Conservation (phyloP, 805 yeast genomes). For the Priceomyces fermenticarens region DNA sequence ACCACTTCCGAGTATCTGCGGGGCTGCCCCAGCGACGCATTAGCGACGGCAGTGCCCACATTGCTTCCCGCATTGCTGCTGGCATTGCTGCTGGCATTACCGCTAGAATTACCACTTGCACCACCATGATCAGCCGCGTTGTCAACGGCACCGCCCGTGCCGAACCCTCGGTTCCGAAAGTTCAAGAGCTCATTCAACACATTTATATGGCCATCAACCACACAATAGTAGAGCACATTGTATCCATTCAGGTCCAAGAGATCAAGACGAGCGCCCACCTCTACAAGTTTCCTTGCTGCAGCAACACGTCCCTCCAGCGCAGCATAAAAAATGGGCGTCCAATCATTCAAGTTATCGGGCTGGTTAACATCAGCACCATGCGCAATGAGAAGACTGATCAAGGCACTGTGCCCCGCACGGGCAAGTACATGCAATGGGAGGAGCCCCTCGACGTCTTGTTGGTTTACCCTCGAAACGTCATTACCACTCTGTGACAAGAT, state of each 20-base stretch:
- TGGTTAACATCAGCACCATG: conserved; percentile 74
- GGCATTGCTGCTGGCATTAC: background rate
- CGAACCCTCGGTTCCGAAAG: conserved; percentile 15
- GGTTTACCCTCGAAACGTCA: conserved; percentile 32
- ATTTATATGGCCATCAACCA: conserved; percentile 90
- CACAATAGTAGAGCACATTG: conserved; percentile 82
- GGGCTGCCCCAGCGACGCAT: too few species aligned
- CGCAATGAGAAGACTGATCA: conserved; percentile 66
- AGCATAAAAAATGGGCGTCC: conserved; percentile 93
- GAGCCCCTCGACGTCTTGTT: conserved; percentile 82
- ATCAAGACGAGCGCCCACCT: conserved; percentile 66
- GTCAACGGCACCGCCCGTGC: too few species aligned
- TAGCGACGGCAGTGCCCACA: too few species aligned
- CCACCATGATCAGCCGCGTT: too few species aligned
- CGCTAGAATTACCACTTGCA: background rate
- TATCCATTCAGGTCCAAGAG: conserved; percentile 76
- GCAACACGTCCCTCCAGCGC: conserved; percentile 77
- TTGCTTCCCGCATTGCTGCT: background rate
- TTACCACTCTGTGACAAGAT: conserved; percentile 44
- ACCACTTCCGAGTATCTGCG: background rate
- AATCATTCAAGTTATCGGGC: conserved; percentile 79
- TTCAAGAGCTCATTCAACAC: conserved; percentile 68
- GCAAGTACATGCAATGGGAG: conserved; percentile 87
- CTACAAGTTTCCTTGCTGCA: conserved; percentile 68
- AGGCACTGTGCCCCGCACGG: conserved; percentile 69